Evolutionary conservation across 2,329 filamentous ascomycete genomes (phyloP).

Genomic region (Dactylonectria macrodidyma): DNA sequence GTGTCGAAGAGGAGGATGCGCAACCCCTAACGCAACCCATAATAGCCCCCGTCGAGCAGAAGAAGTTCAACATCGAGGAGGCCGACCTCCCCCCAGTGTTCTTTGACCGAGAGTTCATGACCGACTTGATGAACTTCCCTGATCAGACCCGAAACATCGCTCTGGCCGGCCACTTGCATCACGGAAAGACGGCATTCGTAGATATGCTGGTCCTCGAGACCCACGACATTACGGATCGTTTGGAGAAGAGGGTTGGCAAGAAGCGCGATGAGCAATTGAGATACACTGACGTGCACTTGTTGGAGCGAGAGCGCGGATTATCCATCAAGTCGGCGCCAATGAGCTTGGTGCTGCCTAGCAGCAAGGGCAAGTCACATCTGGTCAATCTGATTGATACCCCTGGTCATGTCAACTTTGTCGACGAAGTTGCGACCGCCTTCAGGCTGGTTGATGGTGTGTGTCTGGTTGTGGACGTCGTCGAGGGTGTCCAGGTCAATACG

Average conservation of each 20-base stretch:
- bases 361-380: constrained; percentile 94
- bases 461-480: constrained; percentile 94
- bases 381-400: constrained; percentile 97
- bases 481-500: constrained; percentile 98
- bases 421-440: constrained; percentile 92
- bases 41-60: constrained; percentile 91
- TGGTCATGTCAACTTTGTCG: constrained; percentile 98
- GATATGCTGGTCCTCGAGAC: constrained; percentile 98
- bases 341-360: constrained; percentile 90
- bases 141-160: constrained; percentile 95
- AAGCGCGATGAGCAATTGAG: constrained; percentile 90
- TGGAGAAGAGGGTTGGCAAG: constrained; percentile 86
- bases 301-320: constrained; percentile 90
- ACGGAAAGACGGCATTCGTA: constrained; percentile 98
- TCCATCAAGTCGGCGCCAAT: constrained; percentile 96
- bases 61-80: constrained; percentile 97
- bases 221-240: constrained; percentile 84
- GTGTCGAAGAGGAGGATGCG: constrained; percentile 97
- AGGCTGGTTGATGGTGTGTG: constrained; percentile 93
- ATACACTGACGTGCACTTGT: constrained; percentile 92
- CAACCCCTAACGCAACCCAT: constrained; percentile 94
- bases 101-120: constrained; percentile 93
- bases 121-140: constrained; percentile 95
- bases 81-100: constrained; percentile 89
- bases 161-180: constrained; percentile 92